Conservation (phyloP, 2,329 filamentous ascomycete genomes). For the Aspergillus flavus region DNA sequence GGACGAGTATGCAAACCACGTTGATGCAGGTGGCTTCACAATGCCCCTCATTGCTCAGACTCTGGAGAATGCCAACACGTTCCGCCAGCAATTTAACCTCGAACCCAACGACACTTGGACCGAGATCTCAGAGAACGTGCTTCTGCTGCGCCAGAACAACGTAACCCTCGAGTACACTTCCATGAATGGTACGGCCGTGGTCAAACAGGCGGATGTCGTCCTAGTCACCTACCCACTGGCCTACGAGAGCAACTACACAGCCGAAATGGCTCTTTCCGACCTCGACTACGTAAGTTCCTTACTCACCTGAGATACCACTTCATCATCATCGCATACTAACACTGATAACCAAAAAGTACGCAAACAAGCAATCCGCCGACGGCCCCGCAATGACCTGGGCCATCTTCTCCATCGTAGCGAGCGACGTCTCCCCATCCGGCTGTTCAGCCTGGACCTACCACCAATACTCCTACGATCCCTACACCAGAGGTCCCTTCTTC, state of each 20-base stretch:
- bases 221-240: conserved; percentile 66
- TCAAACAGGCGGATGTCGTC: conserved; percentile 73
- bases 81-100: conserved; percentile 59
- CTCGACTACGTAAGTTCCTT: conserved; percentile 59
- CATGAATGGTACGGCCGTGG: conserved; percentile 67
- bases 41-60: conserved; percentile 62
- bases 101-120: conserved; percentile 61
- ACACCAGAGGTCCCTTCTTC: conserved; percentile 67
- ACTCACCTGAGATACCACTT: neutral
- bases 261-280: conserved; percentile 54
- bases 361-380: conserved; percentile 66
- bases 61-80: conserved; percentile 59
- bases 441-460: conserved; percentile 71
- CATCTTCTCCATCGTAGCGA: conserved; percentile 68
- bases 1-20: conserved; percentile 69
- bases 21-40: conserved; percentile 71
- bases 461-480: conserved; percentile 65
- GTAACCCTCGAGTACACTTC: conserved; percentile 66
- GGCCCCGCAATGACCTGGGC: conserved; percentile 75
- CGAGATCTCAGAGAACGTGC: conserved; percentile 59
- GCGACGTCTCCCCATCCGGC: conserved; percentile 65
- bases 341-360: conserved; percentile 52
- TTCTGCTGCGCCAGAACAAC: conserved; percentile 58
- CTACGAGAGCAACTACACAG: conserved; percentile 56
- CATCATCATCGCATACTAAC: neutral